Conservation (phyloP, 1,139 yeast species). For the Kurtzmaniella quercitrusa region DNA sequence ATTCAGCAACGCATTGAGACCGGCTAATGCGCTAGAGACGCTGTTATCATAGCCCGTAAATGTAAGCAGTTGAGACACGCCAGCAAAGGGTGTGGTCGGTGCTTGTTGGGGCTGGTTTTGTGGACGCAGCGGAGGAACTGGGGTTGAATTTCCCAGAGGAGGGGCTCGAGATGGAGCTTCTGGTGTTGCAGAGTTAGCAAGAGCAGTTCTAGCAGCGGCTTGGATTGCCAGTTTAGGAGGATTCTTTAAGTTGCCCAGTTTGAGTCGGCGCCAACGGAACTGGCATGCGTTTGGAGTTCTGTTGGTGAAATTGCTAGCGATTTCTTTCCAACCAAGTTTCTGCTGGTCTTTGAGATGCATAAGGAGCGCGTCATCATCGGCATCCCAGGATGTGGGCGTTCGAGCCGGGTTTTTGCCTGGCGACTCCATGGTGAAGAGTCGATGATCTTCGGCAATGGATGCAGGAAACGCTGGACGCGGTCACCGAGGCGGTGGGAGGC, state of each 20-base stretch:
- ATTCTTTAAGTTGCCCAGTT: slow-evolving; percentile 58
- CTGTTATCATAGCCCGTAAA: slow-evolving; percentile 44
- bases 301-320: slow-evolving; percentile 61
- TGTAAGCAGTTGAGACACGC: slow-evolving; percentile 16
- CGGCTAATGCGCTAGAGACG: slow-evolving; percentile 44
- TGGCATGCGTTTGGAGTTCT: slow-evolving; percentile 79
- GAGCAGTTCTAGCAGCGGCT: slow-evolving; percentile 10
- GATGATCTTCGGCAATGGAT: slow-evolving; percentile 3
- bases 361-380: slow-evolving; percentile 63
- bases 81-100: slow-evolving; percentile 2
- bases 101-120: background rate
- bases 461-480: slow-evolving; percentile 1
- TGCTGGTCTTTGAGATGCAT: slow-evolving; percentile 69
- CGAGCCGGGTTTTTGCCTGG: slow-evolving; percentile 24
- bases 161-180: background rate
- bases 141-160: background rate
- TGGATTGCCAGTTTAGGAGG: slow-evolving; percentile 40
- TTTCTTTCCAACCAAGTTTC: slow-evolving; percentile 75
- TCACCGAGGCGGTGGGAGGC: background rate
- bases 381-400: slow-evolving; percentile 75
- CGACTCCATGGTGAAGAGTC: background rate
- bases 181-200: background rate
- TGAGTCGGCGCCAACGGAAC: slow-evolving; percentile 72
- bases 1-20: slow-evolving; percentile 42
- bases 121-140: background rate